Base-by-base conservation (phyloP, 2,329 filamentous ascomycete genomes). In the Colletotrichum australisinense region DNA sequence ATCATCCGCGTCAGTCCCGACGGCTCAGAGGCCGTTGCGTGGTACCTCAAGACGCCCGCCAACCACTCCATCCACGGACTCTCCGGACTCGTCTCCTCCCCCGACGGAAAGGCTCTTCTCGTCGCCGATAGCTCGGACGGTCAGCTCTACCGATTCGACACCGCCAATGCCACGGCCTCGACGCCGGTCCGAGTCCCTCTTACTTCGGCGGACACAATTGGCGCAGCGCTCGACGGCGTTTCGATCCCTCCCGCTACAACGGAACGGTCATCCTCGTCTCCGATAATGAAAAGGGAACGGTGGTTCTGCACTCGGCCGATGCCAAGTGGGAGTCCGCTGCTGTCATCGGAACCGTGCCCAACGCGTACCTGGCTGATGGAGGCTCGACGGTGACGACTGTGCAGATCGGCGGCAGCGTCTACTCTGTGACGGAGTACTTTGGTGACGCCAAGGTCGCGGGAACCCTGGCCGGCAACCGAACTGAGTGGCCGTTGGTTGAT, bases 301-400 rank as follows among this genome's bases (percentile, higher is more conserved):
- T 81, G 24, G 83, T 85, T n/a, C 72, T 85, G n/a, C 75, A 78
- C 30, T 84, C 83, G 4, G 69, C 73, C 30, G 80, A 84, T 46
- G 78, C 74, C 7, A 75, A 75, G 46, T 86, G 84, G 83, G 73
- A 77, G 24, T 75, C 75, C 2, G 83, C 83, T 3, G 78, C 82
- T 74, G 79, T 81, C 22, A 38, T 84, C 7, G 83, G 83, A 0
- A 76, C 76, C 0, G 74, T 84, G 1, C 67, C 80, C 24, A 80
- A 78, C 24, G 68, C 19, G 14, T 49, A 60, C 9, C 24, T 60
- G 14, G 56, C 69, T 3, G 64, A 72, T 19, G 69, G 57, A 5
- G 72, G 55, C 5, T 49, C 49, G 6, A 73, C 60, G 2, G 65
- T 69, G 16, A 14, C 64, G 14, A 69, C 69, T 19, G 56, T 73